Evolutionary conservation across 768 basidiomycete species (phyloP).

Genomic region (Trametes cingulata): DNA sequence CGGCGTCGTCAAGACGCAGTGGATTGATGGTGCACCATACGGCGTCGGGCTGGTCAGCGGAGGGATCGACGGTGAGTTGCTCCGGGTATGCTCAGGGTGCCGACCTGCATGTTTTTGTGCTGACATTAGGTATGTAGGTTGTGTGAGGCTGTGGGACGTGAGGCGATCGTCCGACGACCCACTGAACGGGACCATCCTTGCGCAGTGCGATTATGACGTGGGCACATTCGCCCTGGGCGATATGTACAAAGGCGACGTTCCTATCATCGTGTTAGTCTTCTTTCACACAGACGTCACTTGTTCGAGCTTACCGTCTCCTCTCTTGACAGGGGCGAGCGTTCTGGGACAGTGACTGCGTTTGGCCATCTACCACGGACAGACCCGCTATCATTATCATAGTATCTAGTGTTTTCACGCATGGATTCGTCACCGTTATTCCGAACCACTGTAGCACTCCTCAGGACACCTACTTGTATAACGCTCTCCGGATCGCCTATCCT

Average conservation of each 20-base stretch:
- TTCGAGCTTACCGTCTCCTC: neutral
- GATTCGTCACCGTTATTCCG: too few species aligned
- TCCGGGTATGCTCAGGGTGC: neutral
- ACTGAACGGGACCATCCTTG: constrained; percentile 50
- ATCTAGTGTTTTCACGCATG: neutral
- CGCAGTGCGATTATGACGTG: constrained; percentile 56
- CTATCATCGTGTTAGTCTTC: constrained; percentile 57
- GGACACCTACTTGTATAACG: neutral
- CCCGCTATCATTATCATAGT: neutral
- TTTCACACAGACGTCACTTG: neutral
- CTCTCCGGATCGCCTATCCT: too few species aligned
- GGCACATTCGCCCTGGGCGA: constrained; percentile 62
- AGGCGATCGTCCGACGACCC: constrained; percentile 38
- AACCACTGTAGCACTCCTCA: too few species aligned
- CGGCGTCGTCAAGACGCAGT: constrained; percentile 54
- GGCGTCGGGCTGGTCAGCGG: constrained; percentile 58
- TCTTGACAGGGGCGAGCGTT: constrained; percentile 13
- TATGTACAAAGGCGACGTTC: constrained; percentile 48
- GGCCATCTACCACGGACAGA: neutral
- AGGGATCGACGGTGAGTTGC: constrained; percentile 60
- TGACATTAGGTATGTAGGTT: constrained; percentile 46
- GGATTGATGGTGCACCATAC: constrained; percentile 45
- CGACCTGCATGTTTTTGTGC: neutral
- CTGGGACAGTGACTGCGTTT: constrained; percentile 21
- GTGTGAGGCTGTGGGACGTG: constrained; percentile 69